phyloP scores from a whole-genome alignment of 1,139 yeast species.

The Saccharomyces hybrid region DNA sequence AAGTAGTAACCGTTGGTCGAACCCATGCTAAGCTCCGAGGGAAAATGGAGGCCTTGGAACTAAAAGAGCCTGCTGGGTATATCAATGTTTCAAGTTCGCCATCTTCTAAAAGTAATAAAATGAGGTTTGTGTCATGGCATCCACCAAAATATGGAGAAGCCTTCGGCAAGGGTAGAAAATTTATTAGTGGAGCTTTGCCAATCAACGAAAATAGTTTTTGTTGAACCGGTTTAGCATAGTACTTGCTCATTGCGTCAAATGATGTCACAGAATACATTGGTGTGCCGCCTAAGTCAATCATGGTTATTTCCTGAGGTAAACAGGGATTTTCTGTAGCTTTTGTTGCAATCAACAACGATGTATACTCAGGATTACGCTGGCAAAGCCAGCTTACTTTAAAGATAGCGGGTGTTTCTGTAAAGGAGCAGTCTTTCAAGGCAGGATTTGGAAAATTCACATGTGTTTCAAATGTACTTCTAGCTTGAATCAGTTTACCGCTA shows the following conservation, averaged over 20 bases:
- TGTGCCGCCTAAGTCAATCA: constrained; percentile 74
- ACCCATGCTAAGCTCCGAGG: constrained; percentile 79
- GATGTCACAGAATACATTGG: constrained; percentile 75
- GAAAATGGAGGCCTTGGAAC: constrained; percentile 51
- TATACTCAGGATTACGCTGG: constrained; percentile 67
- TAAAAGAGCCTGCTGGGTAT: constrained; percentile 48
- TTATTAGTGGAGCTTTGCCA: constrained; percentile 37
- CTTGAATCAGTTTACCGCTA: constrained; percentile 63
- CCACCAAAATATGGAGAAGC: constrained; percentile 62
- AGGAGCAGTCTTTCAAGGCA: constrained; percentile 7
- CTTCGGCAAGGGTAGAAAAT: constrained; percentile 46
- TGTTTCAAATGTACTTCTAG: constrained; percentile 63
- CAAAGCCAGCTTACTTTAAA: constrained; percentile 57
- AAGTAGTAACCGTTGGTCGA: constrained; percentile 57
- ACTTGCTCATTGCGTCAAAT: constrained; percentile 71
- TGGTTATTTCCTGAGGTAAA: constrained; percentile 49
- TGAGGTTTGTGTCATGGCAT: constrained; percentile 55
- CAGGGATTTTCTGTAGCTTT: constrained; percentile 39
- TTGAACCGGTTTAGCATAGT: constrained; percentile 59
- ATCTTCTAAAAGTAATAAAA: constrained; percentile 51
- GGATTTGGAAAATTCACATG: constrained; percentile 51
- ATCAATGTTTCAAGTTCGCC: constrained; percentile 50
- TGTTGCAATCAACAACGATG: constrained; percentile 66
- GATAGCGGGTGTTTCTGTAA: constrained; percentile 15
- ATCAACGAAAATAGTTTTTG: constrained; percentile 50